Percentiles rank a stretch among this genome's conserved stretches.
Evolutionary conservation across 2,329 filamentous ascomycete species (phyloP).

Genomic region (Fonsecaea pedrosoi): DNA sequence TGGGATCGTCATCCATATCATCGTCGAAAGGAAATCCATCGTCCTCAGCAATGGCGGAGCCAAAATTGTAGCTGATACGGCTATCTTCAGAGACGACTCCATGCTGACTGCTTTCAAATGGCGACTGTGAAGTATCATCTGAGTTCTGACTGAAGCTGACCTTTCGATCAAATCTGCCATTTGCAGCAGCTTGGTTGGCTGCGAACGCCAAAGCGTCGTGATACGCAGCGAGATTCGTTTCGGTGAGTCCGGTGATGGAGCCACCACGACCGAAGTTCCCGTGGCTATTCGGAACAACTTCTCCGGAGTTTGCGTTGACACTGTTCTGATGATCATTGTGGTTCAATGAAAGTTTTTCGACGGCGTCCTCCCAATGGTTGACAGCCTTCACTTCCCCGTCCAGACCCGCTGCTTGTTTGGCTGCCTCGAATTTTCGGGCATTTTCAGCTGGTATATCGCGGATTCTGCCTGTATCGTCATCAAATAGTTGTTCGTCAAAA

Average conservation of each 20-base stretch:
- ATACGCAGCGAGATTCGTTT: constrained; percentile 71
- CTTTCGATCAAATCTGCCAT: constrained; percentile 74
- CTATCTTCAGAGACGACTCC: constrained; percentile 59
- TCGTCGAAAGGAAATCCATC: constrained; percentile 64
- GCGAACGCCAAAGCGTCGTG: constrained; percentile 85
- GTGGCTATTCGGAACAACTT: constrained; percentile 3
- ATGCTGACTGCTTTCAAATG: constrained; percentile 50
- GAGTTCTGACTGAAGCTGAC: constrained; percentile 56
- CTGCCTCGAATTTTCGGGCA: constrained; percentile 36
- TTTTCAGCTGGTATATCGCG: constrained; percentile 41
- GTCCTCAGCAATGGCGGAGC: constrained; percentile 48
- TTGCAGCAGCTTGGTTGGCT: constrained; percentile 75
- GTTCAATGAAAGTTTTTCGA: neutral
- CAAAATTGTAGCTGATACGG: constrained; percentile 55
- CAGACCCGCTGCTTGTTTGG: constrained; percentile 22
- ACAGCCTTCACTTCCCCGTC: constrained; percentile 25
- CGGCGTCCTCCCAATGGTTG: constrained; percentile 9
- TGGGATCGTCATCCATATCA: constrained; percentile 81
- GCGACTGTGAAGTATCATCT: constrained; percentile 46
- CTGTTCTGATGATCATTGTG: neutral
- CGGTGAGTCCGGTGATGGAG: constrained; percentile 51
- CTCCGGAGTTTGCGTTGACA: constrained; percentile 4
- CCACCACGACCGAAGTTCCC: constrained; percentile 8
- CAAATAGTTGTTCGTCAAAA: constrained; percentile 58
- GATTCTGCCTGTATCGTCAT: constrained; percentile 53